Evolutionary conservation across 2,329 filamentous ascomycete species (phyloP).

Genomic region (Xylaria sp.): DNA sequence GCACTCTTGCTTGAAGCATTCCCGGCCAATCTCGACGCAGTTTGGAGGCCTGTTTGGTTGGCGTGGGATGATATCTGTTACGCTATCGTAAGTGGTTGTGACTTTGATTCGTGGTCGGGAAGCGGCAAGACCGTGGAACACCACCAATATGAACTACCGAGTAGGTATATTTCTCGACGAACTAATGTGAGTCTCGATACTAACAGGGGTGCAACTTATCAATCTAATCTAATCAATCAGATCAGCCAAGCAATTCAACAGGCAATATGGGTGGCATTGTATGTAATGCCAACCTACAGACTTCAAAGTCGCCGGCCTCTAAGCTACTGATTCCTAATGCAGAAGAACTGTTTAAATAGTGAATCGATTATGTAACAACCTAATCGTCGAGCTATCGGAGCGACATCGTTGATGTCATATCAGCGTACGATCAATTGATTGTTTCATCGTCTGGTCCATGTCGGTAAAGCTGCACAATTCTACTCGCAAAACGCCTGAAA

Average conservation of each 20-base stretch:
- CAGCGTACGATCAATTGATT: slow-evolving; percentile 72
- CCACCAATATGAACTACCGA: slow-evolving; percentile 14
- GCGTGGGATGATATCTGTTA: slow-evolving; percentile 6
- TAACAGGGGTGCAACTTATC: slow-evolving; percentile 16
- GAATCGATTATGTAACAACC: background rate
- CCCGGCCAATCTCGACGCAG: background rate
- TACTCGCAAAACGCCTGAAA: slow-evolving; percentile 70
- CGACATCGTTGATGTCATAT: slow-evolving; percentile 68
- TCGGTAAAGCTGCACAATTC: slow-evolving; percentile 71
- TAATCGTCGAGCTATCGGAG: slow-evolving; percentile 38
- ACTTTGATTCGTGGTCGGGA: background rate
- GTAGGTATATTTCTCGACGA: background rate
- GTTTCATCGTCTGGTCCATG: slow-evolving; percentile 75
- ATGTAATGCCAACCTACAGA: slow-evolving; percentile 18
- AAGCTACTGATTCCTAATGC: background rate
- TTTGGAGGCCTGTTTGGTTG: background rate
- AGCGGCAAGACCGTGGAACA: background rate
- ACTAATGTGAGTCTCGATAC: slow-evolving; percentile 4
- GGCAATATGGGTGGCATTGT: background rate
- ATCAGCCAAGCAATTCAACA: slow-evolving; percentile 18
- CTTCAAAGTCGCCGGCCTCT: background rate
- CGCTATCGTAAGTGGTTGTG: slow-evolving; percentile 6
- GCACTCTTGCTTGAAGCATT: background rate
- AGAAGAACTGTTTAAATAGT: background rate
- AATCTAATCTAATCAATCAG: slow-evolving; percentile 37